These are phyloP conservation scores for Pseudopithomyces maydicus DNA, from an alignment of 2,329 filamentous ascomycete species.

Conservation along the genomic window DNA sequence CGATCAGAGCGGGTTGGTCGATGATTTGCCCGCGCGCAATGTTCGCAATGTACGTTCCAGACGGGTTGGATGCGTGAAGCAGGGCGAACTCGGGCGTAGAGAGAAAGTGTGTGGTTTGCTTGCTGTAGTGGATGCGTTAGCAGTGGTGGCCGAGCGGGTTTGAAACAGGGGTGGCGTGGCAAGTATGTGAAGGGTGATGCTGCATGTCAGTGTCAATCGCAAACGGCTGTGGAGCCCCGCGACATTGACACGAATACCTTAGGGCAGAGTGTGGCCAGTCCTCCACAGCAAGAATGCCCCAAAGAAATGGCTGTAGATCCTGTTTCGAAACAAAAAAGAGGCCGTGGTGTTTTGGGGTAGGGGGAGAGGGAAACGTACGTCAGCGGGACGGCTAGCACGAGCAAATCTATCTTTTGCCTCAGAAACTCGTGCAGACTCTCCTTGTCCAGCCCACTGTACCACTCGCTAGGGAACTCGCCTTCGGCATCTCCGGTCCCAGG, in stretches of 20 bases:
- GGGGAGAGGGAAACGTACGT: constrained; percentile 46
- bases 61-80: constrained; percentile 52
- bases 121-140: constrained; percentile 20
- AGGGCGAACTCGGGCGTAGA: constrained; percentile 59
- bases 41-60: constrained; percentile 68
- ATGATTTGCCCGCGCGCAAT: constrained; percentile 71
- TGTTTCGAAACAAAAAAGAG: neutral
- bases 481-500: constrained; percentile 68
- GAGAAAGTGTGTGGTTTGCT: constrained; percentile 60
- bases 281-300: neutral
- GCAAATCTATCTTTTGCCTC: constrained; percentile 59
- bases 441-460: constrained; percentile 62
- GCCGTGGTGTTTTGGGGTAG: no score
- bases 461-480: constrained; percentile 59
- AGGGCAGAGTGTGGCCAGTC: neutral
- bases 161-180: neutral
- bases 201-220: neutral
- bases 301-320: neutral
- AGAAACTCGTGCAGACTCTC: constrained; percentile 60
- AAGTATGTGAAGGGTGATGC: constrained; percentile 3
- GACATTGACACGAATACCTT: neutral
- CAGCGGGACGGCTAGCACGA: constrained; percentile 63
- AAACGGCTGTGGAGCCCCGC: neutral
- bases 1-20: constrained; percentile 66
- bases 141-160: neutral